Conservation (phyloP, 257 asterid genomes). For the Gentiana straminea region DNA sequence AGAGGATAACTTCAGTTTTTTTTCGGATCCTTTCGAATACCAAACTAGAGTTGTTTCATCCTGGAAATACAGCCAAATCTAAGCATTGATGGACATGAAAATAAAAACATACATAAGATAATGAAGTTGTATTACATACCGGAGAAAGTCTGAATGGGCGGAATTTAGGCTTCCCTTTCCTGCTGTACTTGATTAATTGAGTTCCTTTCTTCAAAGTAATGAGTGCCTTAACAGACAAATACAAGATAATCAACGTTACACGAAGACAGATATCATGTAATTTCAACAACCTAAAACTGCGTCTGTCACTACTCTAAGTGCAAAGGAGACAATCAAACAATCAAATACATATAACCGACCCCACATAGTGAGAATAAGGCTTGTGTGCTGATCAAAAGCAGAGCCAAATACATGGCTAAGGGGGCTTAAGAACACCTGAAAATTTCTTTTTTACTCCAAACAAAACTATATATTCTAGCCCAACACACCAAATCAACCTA, state of each 20-base stretch:
- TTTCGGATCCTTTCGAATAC: slow-evolving; percentile 83
- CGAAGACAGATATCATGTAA: slow-evolving; percentile 1
- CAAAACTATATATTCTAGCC: too few relatives aligned
- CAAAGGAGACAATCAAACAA: too few relatives aligned
- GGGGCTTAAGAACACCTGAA: too few relatives aligned
- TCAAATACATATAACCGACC: too few relatives aligned
- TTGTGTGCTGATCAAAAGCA: too few relatives aligned
- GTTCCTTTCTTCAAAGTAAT: slow-evolving; percentile 81
- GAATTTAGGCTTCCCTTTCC: slow-evolving; percentile 95
- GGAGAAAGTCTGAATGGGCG: slow-evolving; percentile 86
- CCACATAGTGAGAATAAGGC: too few relatives aligned
- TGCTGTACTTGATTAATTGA: slow-evolving; percentile 85
- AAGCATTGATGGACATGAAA: not conserved
- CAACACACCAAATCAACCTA: too few relatives aligned
- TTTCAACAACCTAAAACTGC: not conserved
- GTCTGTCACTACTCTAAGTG: too few relatives aligned
- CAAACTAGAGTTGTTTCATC: slow-evolving; percentile 83
- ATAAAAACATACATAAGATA: too few relatives aligned
- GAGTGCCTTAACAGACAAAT: not conserved
- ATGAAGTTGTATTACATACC: slow-evolving; percentile 28
- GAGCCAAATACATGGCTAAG: too few relatives aligned
- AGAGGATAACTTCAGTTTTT: slow-evolving; percentile 62
- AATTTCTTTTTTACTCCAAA: too few relatives aligned
- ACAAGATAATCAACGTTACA: slow-evolving; percentile 6
- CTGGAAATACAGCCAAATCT: slow-evolving; percentile 30